Conservation (phyloP, 139 green algal genomes). For the Asterochloris erici region DNA sequence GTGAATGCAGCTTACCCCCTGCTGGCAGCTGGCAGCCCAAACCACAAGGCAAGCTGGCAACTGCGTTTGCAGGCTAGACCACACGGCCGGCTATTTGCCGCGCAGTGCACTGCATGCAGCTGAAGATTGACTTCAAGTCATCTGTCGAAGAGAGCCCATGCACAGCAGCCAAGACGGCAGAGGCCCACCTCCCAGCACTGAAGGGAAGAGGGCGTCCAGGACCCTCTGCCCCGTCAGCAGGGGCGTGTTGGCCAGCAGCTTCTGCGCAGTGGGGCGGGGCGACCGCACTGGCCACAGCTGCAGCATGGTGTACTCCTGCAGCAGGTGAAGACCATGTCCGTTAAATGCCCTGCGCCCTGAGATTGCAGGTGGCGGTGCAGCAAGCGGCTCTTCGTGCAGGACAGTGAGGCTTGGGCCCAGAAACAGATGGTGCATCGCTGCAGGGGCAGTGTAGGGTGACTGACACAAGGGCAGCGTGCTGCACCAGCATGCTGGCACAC, state of each 20-base stretch:
- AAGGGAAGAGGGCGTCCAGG: conserved; percentile 95
- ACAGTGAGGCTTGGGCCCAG: too few species aligned
- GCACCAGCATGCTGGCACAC: too few species aligned
- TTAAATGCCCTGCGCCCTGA: too few species aligned
- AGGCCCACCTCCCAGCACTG: conserved; percentile 81
- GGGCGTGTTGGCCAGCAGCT: conserved; percentile 95
- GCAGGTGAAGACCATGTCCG: neutral
- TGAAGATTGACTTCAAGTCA: too few species aligned
- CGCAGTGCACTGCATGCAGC: too few species aligned
- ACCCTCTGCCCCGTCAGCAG: conserved; percentile 97
- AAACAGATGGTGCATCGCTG: too few species aligned
- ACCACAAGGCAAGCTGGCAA: neutral
- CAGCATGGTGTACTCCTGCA: conserved; percentile 92
- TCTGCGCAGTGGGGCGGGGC: conserved; percentile 88
- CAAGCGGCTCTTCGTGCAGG: too few species aligned
- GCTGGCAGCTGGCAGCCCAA: neutral
- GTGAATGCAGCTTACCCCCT: neutral
- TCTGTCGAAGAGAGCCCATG: too few species aligned
- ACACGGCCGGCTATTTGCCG: too few species aligned
- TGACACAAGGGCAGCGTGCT: too few species aligned
- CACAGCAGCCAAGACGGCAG: conserved; percentile 5
- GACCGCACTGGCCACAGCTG: conserved; percentile 96
- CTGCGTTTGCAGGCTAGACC: neutral
- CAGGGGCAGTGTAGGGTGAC: too few species aligned
- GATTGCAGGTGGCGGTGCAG: too few species aligned